Evolutionary conservation across 345 rosid genomes (phyloP).

Genomic region (Euphorbia lathyris): DNA sequence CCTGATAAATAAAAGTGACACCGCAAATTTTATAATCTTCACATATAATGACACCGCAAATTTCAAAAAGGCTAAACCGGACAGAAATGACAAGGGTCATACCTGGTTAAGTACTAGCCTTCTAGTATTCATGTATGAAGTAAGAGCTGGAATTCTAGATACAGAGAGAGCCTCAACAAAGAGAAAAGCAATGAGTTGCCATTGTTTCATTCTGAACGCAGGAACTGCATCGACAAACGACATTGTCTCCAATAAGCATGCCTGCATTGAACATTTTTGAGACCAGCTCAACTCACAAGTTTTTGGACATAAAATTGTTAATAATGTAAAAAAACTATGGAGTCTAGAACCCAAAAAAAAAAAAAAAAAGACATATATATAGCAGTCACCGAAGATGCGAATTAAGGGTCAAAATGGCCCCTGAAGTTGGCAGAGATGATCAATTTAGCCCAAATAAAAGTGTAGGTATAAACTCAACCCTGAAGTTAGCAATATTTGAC

Average conservation of each 20-base stretch:
- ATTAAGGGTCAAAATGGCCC: too few species aligned
- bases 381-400: too few species aligned
- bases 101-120: slow-evolving; percentile 53
- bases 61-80: neutral
- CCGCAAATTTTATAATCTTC: neutral
- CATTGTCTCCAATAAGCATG: slow-evolving; percentile 74
- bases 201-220: slow-evolving; percentile 58
- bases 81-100: slow-evolving; percentile 11
- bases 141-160: slow-evolving; percentile 57
- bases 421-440: too few species aligned
- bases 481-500: too few species aligned
- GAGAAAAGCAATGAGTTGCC: slow-evolving; percentile 75
- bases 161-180: slow-evolving; percentile 78
- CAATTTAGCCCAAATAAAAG: too few species aligned
- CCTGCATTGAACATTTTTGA: slow-evolving; percentile 37
- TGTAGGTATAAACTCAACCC: too few species aligned
- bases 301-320: neutral
- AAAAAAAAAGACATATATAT: neutral
- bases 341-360: neutral
- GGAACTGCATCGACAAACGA: slow-evolving; percentile 72
- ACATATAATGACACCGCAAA: neutral
- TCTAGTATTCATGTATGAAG: slow-evolving; percentile 44
- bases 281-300: neutral
- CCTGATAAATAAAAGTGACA: neutral
- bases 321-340: neutral